Evolutionary conservation across 805 yeast species (phyloP).

Genomic region (Ogataea philodendri): DNA sequence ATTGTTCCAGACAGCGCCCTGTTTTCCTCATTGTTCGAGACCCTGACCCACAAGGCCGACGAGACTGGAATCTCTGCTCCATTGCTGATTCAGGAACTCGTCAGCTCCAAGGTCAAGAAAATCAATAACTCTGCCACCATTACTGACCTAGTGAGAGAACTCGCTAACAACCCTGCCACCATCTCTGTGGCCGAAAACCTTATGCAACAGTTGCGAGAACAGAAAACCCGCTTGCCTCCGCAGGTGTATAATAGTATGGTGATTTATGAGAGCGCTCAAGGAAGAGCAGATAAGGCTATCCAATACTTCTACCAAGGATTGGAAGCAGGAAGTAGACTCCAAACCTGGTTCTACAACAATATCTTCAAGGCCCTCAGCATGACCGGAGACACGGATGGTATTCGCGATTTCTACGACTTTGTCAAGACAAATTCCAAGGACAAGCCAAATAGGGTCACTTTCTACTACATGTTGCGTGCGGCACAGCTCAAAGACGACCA

Average conservation of each 20-base stretch:
- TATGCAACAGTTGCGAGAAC: constrained; percentile 40
- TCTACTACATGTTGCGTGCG: constrained; percentile 43
- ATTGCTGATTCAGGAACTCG: constrained; percentile 33
- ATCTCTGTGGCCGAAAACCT: constrained; percentile 51
- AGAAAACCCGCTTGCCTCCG: constrained; percentile 33
- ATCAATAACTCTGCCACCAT: constrained; percentile 44
- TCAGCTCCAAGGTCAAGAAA: no score
- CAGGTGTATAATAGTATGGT: constrained; percentile 47
- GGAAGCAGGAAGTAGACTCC: constrained; percentile 34
- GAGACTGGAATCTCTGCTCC: constrained; percentile 39
- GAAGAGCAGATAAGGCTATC: constrained; percentile 43
- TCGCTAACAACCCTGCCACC: constrained; percentile 47
- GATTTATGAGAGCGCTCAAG: constrained; percentile 44
- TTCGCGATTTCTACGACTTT: constrained; percentile 40
- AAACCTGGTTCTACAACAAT: constrained; percentile 41
- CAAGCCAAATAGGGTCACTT: constrained; percentile 51
- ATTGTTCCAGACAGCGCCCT: constrained; percentile 61
- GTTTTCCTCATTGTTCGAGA: constrained; percentile 56
- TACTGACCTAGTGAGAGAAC: constrained; percentile 45
- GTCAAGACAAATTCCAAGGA: constrained; percentile 29
- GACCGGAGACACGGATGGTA: constrained; percentile 34
- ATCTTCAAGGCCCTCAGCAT: constrained; percentile 50
- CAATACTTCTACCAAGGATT: constrained; percentile 38
- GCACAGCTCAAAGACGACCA: constrained; percentile 35
- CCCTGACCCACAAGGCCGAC: constrained; percentile 49